Conservation (phyloP, 441 rosid species). For the Erysimum cheiri region DNA sequence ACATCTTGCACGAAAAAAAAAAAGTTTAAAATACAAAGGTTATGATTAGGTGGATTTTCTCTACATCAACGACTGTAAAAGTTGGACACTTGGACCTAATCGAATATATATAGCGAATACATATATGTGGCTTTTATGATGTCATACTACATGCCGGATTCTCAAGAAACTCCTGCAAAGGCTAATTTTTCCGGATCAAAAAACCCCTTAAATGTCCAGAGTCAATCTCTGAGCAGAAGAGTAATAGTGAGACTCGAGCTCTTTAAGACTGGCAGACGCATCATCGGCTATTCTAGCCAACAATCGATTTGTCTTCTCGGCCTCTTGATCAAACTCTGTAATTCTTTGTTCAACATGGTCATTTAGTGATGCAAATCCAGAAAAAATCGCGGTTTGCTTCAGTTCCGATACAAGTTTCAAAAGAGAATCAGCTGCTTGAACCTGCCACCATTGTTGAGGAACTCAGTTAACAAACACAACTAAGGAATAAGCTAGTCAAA, state of each 20-base stretch:
- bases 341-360: constrained; percentile 89
- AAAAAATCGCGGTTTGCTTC: constrained; percentile 88
- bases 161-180: too few species aligned
- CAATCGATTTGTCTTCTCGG: constrained; percentile 65
- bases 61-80: too few species aligned
- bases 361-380: constrained; percentile 90
- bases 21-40: too few species aligned
- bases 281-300: constrained; percentile 79
- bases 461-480: neutral
- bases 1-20: too few species aligned
- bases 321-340: constrained; percentile 63
- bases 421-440: constrained; percentile 81
- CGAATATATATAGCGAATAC: too few species aligned
- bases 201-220: constrained; percentile 33
- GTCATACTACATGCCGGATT: too few species aligned
- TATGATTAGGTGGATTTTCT: too few species aligned
- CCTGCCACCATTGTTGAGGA: constrained; percentile 1
- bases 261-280: constrained; percentile 86
- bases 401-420: constrained; percentile 86
- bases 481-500: neutral
- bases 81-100: too few species aligned
- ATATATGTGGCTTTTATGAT: too few species aligned
- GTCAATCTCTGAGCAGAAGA: constrained; percentile 64
- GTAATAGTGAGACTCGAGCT: constrained; percentile 81
- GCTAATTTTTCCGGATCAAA: neutral